Conservation (phyloP, 768 basidiomycete species). For the Tubosaeta sp. region DNA sequence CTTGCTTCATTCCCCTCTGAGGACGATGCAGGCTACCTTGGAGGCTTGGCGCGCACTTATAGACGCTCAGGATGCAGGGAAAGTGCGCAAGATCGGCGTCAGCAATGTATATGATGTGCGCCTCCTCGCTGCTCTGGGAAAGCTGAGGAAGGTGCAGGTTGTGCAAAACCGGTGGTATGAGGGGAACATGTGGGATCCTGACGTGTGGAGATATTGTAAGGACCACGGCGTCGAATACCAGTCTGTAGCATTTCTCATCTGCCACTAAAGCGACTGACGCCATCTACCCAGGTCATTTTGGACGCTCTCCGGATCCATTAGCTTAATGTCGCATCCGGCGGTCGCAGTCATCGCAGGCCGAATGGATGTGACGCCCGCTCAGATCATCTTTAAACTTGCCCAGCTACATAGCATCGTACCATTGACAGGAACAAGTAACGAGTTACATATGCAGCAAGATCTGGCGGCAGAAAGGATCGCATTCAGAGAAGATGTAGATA, state of each 20-base stretch:
- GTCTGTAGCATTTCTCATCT: slow-evolving; percentile 33
- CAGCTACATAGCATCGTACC: slow-evolving; percentile 66
- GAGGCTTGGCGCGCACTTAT: slow-evolving; percentile 68
- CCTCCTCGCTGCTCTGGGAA: slow-evolving; percentile 49
- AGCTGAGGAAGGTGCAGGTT: slow-evolving; percentile 57
- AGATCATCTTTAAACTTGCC: slow-evolving; percentile 65
- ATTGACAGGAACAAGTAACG: slow-evolving; percentile 68
- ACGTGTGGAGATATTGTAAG: slow-evolving; percentile 61
- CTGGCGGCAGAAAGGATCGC: slow-evolving; percentile 41
- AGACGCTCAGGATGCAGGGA: slow-evolving; percentile 59
- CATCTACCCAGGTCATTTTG: slow-evolving; percentile 64
- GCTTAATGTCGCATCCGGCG: slow-evolving; percentile 47
- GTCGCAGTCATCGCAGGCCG: slow-evolving; percentile 42
- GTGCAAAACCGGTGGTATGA: slow-evolving; percentile 88
- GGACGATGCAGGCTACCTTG: slow-evolving; percentile 52
- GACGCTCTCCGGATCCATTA: slow-evolving; percentile 79
- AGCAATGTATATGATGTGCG: slow-evolving; percentile 72
- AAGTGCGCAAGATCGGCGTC: slow-evolving; percentile 62
- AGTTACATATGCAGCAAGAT: slow-evolving; percentile 65
- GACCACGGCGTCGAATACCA: slow-evolving; percentile 67
- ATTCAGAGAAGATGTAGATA: slow-evolving; percentile 28
- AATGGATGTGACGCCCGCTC: slow-evolving; percentile 54
- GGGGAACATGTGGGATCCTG: slow-evolving; percentile 70
- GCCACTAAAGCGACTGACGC: neutral
- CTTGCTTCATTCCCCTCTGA: slow-evolving; percentile 73